Conservation (phyloP, 2,329 filamentous ascomycete genomes). For the Trichoderma sp. region DNA sequence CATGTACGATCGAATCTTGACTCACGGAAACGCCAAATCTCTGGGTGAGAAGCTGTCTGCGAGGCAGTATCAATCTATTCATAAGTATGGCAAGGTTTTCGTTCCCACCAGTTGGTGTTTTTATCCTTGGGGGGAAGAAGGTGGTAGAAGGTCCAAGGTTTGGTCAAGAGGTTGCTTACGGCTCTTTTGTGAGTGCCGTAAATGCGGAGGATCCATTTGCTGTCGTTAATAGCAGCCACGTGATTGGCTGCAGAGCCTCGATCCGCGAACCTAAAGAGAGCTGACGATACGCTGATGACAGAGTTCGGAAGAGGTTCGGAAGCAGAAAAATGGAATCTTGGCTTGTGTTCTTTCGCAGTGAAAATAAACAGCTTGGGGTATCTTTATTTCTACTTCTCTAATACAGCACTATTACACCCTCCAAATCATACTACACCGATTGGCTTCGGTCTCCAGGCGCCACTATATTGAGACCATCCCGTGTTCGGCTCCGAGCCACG, state of each 20-base stretch:
- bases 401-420: not conserved
- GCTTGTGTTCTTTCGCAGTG: not conserved
- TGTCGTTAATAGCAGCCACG: slow-evolving; percentile 21
- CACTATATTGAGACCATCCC: slow-evolving; percentile 54
- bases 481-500: slow-evolving; percentile 28
- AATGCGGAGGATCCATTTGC: not conserved
- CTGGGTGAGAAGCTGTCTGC: slow-evolving; percentile 15
- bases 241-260: slow-evolving; percentile 19
- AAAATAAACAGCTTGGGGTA: slow-evolving; percentile 4
- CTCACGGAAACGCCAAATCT: slow-evolving; percentile 20
- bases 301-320: not conserved
- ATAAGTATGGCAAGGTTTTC: not conserved
- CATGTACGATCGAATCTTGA: not conserved
- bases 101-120: not conserved
- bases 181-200: not conserved
- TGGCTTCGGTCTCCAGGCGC: slow-evolving; percentile 58
- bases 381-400: slow-evolving; percentile 1
- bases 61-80: slow-evolving; percentile 18
- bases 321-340: not conserved
- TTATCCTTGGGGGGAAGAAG: not conserved
- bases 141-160: not conserved
- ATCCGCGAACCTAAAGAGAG: slow-evolving; percentile 6
- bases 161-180: not conserved
- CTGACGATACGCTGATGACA: slow-evolving; percentile 11
- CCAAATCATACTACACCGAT: slow-evolving; percentile 53